Conservation (phyloP, 164 flowering plant species). For the Piper longum region DNA sequence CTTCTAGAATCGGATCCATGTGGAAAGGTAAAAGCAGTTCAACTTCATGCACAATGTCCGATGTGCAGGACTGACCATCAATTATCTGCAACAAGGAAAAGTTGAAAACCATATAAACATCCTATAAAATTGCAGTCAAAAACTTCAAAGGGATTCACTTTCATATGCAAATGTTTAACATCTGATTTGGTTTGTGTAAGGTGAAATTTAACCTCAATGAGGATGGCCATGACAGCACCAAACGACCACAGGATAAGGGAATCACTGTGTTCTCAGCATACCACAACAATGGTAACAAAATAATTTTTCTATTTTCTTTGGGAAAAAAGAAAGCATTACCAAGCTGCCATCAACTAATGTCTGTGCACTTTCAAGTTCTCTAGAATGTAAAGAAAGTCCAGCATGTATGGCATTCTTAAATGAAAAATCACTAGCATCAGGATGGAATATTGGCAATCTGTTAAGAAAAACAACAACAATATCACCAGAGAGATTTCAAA, state of each 20-base stretch:
- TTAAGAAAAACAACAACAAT: constrained; percentile 3
- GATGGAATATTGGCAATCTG: constrained; percentile 53
- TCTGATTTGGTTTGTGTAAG: neutral
- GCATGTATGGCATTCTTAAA: constrained; percentile 34
- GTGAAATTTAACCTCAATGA: neutral
- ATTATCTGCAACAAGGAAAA: constrained; percentile 23
- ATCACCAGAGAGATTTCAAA: too few relatives aligned
- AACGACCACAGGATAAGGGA: neutral
- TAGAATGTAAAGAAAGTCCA: constrained; percentile 41
- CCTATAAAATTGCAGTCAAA: neutral
- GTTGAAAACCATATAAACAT: constrained; percentile 2
- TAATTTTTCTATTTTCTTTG: too few relatives aligned
- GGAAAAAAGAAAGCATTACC: constrained; percentile 23
- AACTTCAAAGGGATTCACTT: neutral
- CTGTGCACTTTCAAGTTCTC: constrained; percentile 47
- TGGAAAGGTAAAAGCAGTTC: constrained; percentile 70
- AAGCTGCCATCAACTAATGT: constrained; percentile 60
- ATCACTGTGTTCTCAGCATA: too few relatives aligned
- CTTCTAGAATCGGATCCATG: constrained; percentile 38
- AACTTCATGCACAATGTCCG: constrained; percentile 58
- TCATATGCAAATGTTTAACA: neutral
- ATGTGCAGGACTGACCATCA: constrained; percentile 33
- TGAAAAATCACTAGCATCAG: constrained; percentile 21
- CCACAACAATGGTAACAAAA: too few relatives aligned
- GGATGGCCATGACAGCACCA: neutral